These are phyloP conservation scores for Aspergillus fumigatus DNA, from an alignment of 2,329 filamentous ascomycete species.

Conservation along the genomic window DNA sequence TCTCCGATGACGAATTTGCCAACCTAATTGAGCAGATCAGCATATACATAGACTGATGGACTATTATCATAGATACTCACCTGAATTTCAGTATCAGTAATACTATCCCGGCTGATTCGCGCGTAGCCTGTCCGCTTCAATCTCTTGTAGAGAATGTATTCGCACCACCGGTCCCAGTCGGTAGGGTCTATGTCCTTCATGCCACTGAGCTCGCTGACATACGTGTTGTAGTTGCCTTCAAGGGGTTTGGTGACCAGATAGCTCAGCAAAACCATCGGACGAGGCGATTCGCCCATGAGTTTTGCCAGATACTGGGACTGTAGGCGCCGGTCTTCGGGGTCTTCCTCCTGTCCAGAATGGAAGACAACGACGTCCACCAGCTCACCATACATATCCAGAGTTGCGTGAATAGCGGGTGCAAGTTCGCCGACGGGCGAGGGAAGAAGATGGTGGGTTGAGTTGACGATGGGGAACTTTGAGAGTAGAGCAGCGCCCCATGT, in stretches of 20 bases:
- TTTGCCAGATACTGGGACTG: slow-evolving; percentile 82
- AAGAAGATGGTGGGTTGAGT: slow-evolving; percentile 92
- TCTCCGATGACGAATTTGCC: slow-evolving; percentile 88
- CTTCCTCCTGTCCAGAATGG: slow-evolving; percentile 97
- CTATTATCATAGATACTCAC: slow-evolving; percentile 40
- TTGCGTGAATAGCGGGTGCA: slow-evolving; percentile 94
- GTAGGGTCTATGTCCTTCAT: slow-evolving; percentile 93
- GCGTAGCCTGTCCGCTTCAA: slow-evolving; percentile 84
- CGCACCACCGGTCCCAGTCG: slow-evolving; percentile 98
- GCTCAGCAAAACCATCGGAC: slow-evolving; percentile 79
- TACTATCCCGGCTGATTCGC: slow-evolving; percentile 78
- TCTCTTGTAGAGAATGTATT: slow-evolving; percentile 95
- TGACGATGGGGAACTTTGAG: slow-evolving; percentile 95
- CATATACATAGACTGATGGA: background rate
- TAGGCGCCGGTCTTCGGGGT: slow-evolving; percentile 81
- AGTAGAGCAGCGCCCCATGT: slow-evolving; percentile 92
- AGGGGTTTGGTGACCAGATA: slow-evolving; percentile 90
- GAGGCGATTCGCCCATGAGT: slow-evolving; percentile 76
- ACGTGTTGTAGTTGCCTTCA: slow-evolving; percentile 94
- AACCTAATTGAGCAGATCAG: slow-evolving; percentile 44
- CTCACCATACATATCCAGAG: slow-evolving; percentile 85
- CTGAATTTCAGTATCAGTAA: slow-evolving; percentile 96
- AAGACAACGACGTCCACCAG: slow-evolving; percentile 94
- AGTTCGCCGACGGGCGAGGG: slow-evolving; percentile 92
- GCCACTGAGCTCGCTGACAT: slow-evolving; percentile 76